Evolutionary conservation across 257 asterid species (phyloP).

Genomic region (Prunella vulgaris): DNA sequence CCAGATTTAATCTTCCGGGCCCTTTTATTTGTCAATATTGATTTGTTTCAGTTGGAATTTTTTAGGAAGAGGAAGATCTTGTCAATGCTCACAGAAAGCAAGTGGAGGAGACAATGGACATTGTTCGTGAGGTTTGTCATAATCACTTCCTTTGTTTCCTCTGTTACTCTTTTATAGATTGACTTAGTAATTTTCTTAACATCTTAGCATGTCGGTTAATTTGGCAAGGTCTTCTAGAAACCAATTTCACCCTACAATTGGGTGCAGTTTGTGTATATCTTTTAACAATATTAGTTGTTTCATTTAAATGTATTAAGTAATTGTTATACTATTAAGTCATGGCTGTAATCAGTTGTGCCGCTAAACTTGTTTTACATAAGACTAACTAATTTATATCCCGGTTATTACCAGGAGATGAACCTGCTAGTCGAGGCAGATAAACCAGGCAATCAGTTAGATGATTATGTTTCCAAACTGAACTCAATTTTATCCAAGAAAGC

Average conservation of each 20-base stretch:
- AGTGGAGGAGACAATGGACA: constrained; percentile 82
- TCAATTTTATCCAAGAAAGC: constrained; percentile 84
- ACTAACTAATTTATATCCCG: not conserved
- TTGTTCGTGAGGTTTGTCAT: constrained; percentile 74
- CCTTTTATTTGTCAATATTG: not conserved
- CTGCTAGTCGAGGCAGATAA: constrained; percentile 85
- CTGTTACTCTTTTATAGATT: not conserved
- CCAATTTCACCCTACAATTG: no score
- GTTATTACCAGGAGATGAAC: constrained; percentile 64
- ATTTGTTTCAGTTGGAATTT: constrained; percentile 2
- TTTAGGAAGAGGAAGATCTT: constrained; percentile 85
- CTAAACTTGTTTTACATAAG: no score
- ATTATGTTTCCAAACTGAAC: constrained; percentile 65
- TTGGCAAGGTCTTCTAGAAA: no score
- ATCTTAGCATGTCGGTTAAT: not conserved
- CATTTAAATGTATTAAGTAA: no score
- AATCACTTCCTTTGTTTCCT: not conserved
- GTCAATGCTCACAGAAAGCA: constrained; percentile 74
- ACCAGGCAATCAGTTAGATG: constrained; percentile 84
- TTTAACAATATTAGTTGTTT: no score
- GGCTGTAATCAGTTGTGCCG: no score
- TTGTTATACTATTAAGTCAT: no score
- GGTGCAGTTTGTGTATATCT: no score
- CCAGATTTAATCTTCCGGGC: not conserved
- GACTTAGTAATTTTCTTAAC: not conserved